Evolutionary conservation across 192 early-diverging fungal species (phyloP), one percentile per base, ranked within the genome.

Genomic region (Backusella mclennaniae): DNA sequence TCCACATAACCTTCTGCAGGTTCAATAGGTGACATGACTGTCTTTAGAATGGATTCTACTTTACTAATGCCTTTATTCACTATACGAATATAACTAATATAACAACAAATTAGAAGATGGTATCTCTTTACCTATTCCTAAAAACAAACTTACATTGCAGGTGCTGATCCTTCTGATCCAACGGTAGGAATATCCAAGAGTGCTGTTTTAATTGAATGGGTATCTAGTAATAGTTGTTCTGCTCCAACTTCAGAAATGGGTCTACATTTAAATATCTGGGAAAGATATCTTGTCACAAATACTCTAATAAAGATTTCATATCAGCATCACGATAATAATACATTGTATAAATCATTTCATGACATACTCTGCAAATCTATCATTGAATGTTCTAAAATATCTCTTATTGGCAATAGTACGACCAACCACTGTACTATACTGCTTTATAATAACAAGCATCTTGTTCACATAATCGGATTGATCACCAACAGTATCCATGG

Each of bases 221-320:
- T 97, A 84, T 99, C 98, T 14, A 99, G 82, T 1, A 99, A 85
- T 84, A 98, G 86, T 80, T 99, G 98, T 75, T 99, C 98, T 6
- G 97, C 97, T 29, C 97, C 98, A 56, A 96, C 90, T 85, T 97
- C 96, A 1, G 94, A 95, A 7, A 98, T 93, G 3, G 91, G 92
- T 68, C 89, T 88, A 80, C 95, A 97, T 21, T 85, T 82, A 29
- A 86, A 89, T 38, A 99, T 89, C 63, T 90, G 94, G 2, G 80
- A 85, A 44, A 90, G 78, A 77, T 93, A 95, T 44, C 89, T 88
- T 1, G 84, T 85, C 3, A 95, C 79, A 76, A 97, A 90, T 0
- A 94, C 82, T 44, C 94, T 95, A 77, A 12, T 11, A 39, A 11
- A 39, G 5, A 46, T 17, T 6, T 52, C 6, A 35, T 35, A 31